phyloP scores from a whole-genome alignment of 108 stramenopile species.

The Poteriospumella lacustris region DNA sequence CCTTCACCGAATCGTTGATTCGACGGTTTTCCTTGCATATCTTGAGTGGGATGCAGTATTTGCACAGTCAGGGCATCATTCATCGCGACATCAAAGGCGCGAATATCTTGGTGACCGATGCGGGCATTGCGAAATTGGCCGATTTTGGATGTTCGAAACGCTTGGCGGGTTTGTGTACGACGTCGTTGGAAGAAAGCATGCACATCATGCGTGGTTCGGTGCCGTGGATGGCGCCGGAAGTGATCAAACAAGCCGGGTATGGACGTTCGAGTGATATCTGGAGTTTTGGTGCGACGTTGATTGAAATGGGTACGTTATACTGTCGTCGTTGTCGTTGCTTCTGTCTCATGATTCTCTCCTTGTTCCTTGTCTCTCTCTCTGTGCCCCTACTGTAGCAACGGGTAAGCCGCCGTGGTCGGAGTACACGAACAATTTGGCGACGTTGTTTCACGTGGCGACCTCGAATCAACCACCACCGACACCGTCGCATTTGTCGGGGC shows the following conservation, averaged over 20 bases:
- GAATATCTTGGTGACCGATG: constrained; percentile 77
- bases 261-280: constrained; percentile 44
- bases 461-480: constrained; percentile 20
- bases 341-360: not conserved
- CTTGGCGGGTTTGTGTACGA: constrained; percentile 17
- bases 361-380: not conserved
- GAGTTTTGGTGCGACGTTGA: constrained; percentile 49
- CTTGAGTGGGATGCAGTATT: constrained; percentile 76
- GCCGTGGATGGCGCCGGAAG: constrained; percentile 65
- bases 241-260: constrained; percentile 49
- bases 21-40: constrained; percentile 51
- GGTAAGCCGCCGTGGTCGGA: constrained; percentile 48
- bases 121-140: constrained; percentile 67
- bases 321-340: not conserved
- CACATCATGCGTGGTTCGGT: constrained; percentile 47
- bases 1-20: constrained; percentile 41
- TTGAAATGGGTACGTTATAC: constrained; percentile 42
- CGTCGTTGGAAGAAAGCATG: constrained; percentile 41
- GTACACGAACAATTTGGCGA: constrained; percentile 47
- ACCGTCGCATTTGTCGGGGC: not conserved
- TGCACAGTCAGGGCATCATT: constrained; percentile 74
- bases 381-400: constrained; percentile 27
- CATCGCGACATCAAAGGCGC: constrained; percentile 93
- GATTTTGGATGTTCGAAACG: constrained; percentile 53
- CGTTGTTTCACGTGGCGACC: constrained; percentile 51